These are phyloP conservation scores for Cupressus sempervirens DNA, from an alignment of 75 land plant species.

Conservation along the genomic window DNA sequence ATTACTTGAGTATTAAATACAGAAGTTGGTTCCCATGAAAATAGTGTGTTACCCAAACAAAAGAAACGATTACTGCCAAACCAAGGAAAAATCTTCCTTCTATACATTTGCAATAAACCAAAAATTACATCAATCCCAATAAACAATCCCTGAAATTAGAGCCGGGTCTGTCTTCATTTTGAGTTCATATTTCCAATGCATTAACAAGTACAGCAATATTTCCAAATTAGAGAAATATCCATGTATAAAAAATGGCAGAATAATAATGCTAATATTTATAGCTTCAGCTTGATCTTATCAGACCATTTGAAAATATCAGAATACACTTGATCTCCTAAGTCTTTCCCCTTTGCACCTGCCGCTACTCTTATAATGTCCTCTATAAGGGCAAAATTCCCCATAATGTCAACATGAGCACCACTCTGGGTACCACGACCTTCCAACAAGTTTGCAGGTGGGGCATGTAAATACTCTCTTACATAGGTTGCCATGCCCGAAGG, in stretches of 20 bases:
- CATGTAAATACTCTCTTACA: conserved; percentile 70
- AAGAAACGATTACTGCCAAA: neutral
- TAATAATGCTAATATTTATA: conserved; percentile 22
- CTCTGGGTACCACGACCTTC: conserved; percentile 86
- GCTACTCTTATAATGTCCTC: conserved; percentile 90
- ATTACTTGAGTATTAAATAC: neutral
- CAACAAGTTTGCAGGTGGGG: conserved; percentile 73
- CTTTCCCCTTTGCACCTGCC: conserved; percentile 70
- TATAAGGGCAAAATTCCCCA: conserved; percentile 84
- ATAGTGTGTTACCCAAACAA: neutral
- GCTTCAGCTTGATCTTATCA: conserved; percentile 58
- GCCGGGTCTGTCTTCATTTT: neutral
- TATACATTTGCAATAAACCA: neutral
- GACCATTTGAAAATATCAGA: conserved; percentile 74
- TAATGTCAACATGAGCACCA: conserved; percentile 85
- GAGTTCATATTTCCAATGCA: neutral
- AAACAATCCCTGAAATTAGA: neutral
- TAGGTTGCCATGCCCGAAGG: conserved; percentile 64
- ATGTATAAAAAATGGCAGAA: neutral
- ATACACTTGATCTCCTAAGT: conserved; percentile 58
- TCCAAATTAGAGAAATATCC: neutral
- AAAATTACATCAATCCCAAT: neutral
- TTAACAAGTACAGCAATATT: neutral
- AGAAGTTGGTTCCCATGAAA: neutral
- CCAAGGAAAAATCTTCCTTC: neutral